A percentile compares a stretch with the other conserved stretches of the same genome.
phyloP scores from a whole-genome alignment of 2,329 filamentous ascomycete genomes.

The Exophiala oligosperma region DNA sequence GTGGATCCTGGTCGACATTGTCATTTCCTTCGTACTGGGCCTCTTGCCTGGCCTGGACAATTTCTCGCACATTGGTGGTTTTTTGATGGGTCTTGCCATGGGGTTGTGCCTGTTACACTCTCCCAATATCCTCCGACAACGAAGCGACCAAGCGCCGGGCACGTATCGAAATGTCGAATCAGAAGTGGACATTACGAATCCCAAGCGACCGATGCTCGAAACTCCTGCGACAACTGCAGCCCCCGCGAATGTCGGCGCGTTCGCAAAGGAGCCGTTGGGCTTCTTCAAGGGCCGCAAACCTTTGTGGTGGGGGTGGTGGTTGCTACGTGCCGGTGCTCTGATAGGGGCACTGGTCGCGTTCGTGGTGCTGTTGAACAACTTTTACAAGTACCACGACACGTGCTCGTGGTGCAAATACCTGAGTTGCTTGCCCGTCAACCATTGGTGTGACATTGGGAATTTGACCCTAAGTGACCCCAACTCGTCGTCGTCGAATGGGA shows the following conservation, averaged over 20 bases:
- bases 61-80: slow-evolving; percentile 95
- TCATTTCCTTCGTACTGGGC: slow-evolving; percentile 88
- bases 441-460: slow-evolving; percentile 45
- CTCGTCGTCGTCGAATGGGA: neutral
- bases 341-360: slow-evolving; percentile 82
- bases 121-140: slow-evolving; percentile 73
- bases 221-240: slow-evolving; percentile 46
- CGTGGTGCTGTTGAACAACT: slow-evolving; percentile 84
- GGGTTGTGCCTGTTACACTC: slow-evolving; percentile 88
- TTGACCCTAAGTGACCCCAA: slow-evolving; percentile 30
- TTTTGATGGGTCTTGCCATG: slow-evolving; percentile 84
- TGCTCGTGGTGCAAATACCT: slow-evolving; percentile 96
- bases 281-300: slow-evolving; percentile 94
- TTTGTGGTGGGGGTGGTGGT: slow-evolving; percentile 97
- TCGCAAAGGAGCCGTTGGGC: slow-evolving; percentile 54
- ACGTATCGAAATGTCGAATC: slow-evolving; percentile 26
- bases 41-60: slow-evolving; percentile 93
- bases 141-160: slow-evolving; percentile 60
- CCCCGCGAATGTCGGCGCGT: slow-evolving; percentile 50
- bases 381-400: slow-evolving; percentile 74
- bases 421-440: slow-evolving; percentile 69
- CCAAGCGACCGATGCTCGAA: slow-evolving; percentile 16
- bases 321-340: slow-evolving; percentile 75
- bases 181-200: slow-evolving; percentile 17
- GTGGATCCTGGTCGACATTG: slow-evolving; percentile 81